Percentiles rank a stretch among this genome's conserved stretches.
phyloP scores from a whole-genome alignment of 768 basidiomycete species.

The Russula sp. region DNA sequence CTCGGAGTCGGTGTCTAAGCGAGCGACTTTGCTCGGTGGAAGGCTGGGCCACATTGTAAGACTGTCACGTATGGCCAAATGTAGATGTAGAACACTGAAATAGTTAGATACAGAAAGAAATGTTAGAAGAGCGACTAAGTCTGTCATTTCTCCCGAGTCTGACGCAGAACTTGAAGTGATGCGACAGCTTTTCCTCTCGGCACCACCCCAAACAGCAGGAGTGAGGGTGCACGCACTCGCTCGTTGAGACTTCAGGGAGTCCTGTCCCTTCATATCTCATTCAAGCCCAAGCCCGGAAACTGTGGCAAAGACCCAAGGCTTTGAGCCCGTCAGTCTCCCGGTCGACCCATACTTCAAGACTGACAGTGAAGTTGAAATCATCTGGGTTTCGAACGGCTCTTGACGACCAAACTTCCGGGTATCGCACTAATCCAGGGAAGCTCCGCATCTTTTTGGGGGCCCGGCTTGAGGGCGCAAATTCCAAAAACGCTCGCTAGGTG shows the following conservation, averaged over 20 bases:
- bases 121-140: conserved; percentile 19
- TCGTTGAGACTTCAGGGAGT: no score
- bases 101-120: conserved; percentile 45
- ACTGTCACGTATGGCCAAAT: conserved; percentile 38
- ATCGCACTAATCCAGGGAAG: background rate
- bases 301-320: no score
- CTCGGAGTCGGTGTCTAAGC: conserved; percentile 63
- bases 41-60: conserved; percentile 45
- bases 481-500: background rate
- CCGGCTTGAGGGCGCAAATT: background rate
- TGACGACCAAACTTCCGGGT: conserved; percentile 31
- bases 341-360: conserved; percentile 32
- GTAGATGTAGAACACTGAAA: conserved; percentile 44
- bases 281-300: no score
- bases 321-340: no score
- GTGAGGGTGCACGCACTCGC: no score
- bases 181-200: no score
- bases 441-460: background rate
- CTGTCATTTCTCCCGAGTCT: conserved; percentile 10
- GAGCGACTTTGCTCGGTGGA: conserved; percentile 66
- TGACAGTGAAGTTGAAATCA: conserved; percentile 37
- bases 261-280: no score
- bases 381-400: conserved; percentile 35
- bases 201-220: no score
- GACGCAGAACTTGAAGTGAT: no score